Evolutionary conservation across 106 monocot species (phyloP), one percentile per base, ranked within the genome.

Genomic region (Dactylorhiza incarnata): DNA sequence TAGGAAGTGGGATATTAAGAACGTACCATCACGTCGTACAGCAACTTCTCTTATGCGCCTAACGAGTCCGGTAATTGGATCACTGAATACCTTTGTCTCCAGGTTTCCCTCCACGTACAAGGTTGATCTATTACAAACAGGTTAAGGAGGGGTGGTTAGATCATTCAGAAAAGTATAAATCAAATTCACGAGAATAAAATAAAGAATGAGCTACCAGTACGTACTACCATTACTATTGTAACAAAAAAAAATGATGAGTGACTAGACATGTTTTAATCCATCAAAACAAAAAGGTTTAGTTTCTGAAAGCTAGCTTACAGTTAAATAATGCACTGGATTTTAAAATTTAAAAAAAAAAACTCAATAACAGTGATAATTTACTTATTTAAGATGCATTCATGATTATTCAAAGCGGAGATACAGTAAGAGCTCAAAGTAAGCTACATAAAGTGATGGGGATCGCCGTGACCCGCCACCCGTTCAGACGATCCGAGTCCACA

Each of bases 1-100:
- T 29, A 26, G 65, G 11, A 65, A 65, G 4, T 2, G 0, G 11
- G 14, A 29, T 12, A 11, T 11, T 26, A 47, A 74, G 6, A 74
- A 43, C 53, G 55, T 74, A 74, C 74, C 74, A n/a, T 50, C 74
- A 2, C 6, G 17, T 17, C 74, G 26, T 43, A 74, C 55, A 55
- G 56, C 74, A 13, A 74, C 47, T 49, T 72, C 72, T 49, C 72
- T 72, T 48, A 72, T 72, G 5, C 72, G 72, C 23, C 72, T 72
- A 20, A 74, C 74, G 43, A 74, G 52, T 3, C 74, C 74, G 16
- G 74, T 54, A 5, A 56, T 43, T 56, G 74, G 74, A 74, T 74
- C 74, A n/a, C 56, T 74, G 20, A 74, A 74, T 55, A 74, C 74
- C 56, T 74, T 74, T 9, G 52, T 55, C 56, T 74, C 72, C 3